Evolutionary conservation across 768 basidiomycete species (phyloP).

Genomic region (Leccinum subgranulosum): DNA sequence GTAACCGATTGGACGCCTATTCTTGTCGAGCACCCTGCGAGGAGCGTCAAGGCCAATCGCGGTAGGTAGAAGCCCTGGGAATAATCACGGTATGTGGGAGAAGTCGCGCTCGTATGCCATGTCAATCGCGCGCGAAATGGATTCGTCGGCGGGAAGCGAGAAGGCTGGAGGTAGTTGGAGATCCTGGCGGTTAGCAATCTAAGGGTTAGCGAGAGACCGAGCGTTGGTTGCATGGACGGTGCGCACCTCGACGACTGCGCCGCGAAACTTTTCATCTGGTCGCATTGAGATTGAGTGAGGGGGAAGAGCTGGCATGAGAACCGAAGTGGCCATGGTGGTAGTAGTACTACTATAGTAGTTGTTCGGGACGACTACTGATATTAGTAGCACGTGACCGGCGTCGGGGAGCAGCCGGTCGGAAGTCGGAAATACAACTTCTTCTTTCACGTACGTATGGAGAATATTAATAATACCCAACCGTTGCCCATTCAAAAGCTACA

Average conservation of each 20-base stretch:
- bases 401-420: not conserved
- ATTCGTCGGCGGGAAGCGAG: conserved; percentile 67
- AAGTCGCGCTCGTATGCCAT: conserved; percentile 93
- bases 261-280: conserved; percentile 63
- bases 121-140: conserved; percentile 74
- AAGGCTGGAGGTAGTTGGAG: conserved; percentile 87
- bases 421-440: not conserved
- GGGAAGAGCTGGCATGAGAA: conserved; percentile 1
- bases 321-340: conserved; percentile 3
- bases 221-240: not conserved
- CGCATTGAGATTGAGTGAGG: conserved; percentile 1
- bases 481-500: conserved; percentile 72
- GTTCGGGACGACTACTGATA: not conserved
- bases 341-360: no score
- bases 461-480: conserved; percentile 38
- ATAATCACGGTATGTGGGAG: conserved; percentile 81
- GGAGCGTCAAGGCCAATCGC: not conserved
- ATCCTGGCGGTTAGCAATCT: conserved; percentile 34
- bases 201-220: not conserved
- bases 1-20: conserved; percentile 78
- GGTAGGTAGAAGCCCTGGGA: not conserved
- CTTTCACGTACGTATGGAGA: no score
- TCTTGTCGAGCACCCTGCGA: conserved; percentile 67
- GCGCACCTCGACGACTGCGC: conserved; percentile 84
- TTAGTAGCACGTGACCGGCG: no score